A percentile compares a stretch with the other conserved stretches of the same genome.
phyloP scores from a whole-genome alignment of 441 rosid species.

The Lepidium campestre region DNA sequence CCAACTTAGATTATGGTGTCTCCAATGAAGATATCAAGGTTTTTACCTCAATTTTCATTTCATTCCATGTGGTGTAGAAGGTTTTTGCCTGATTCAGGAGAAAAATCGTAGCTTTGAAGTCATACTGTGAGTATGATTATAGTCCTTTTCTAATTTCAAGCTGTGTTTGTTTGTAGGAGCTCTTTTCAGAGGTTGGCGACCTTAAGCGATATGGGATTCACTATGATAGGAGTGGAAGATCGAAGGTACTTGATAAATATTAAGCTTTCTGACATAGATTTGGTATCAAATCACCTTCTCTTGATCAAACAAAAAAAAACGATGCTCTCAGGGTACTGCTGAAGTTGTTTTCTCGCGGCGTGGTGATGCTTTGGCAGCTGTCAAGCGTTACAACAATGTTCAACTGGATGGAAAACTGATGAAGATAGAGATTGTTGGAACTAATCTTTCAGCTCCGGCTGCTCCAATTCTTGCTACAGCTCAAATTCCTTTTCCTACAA shows the following conservation, averaged over 20 bases:
- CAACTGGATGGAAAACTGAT: slow-evolving; percentile 52
- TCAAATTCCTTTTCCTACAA: slow-evolving; percentile 23
- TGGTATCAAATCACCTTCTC: not conserved
- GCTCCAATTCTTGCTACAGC: slow-evolving; percentile 28
- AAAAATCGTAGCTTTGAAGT: not conserved
- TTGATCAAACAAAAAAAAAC: not conserved
- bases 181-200: slow-evolving; percentile 52
- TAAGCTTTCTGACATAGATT: not conserved
- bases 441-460: slow-evolving; percentile 33
- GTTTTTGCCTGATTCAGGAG: not conserved
- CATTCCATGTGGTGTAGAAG: not conserved
- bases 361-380: slow-evolving; percentile 49
- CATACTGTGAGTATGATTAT: not conserved
- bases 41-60: not conserved
- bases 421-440: slow-evolving; percentile 53
- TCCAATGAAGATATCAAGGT: slow-evolving; percentile 50
- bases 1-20: slow-evolving; percentile 45
- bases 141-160: not conserved
- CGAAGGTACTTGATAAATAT: slow-evolving; percentile 32
- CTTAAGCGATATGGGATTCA: slow-evolving; percentile 42
- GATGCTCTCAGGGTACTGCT: slow-evolving; percentile 46
- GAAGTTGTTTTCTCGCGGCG: slow-evolving; percentile 46
- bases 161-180: slow-evolving; percentile 36
- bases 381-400: slow-evolving; percentile 53
- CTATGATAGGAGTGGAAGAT: slow-evolving; percentile 54